Evolutionary conservation across 164 flowering plant species (phyloP).

Genomic region (Kingdonia uniflora): DNA sequence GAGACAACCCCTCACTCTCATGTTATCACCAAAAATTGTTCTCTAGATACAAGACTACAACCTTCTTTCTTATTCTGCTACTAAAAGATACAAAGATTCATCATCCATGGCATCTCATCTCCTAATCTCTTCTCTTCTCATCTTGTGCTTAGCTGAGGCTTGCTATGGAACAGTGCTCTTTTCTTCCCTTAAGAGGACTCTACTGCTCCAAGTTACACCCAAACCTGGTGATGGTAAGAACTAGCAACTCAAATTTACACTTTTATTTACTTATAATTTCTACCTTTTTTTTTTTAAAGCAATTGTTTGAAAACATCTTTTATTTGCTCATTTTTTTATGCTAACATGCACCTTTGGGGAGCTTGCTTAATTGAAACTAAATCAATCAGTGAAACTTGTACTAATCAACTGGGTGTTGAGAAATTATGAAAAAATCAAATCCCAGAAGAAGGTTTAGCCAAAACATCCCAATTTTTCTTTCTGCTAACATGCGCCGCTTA

Average conservation of each 20-base stretch:
- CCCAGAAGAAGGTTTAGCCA: too few species aligned
- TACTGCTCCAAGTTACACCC: slow-evolving; percentile 31
- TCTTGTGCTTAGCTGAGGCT: slow-evolving; percentile 18
- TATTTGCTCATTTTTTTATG: too few species aligned
- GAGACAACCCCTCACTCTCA: background rate
- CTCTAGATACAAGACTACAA: background rate
- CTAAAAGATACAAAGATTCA: background rate
- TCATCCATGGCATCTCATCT: slow-evolving; percentile 23
- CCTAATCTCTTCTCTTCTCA: slow-evolving; percentile 27
- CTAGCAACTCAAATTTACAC: background rate
- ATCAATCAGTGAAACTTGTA: too few species aligned
- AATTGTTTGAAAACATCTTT: too few species aligned
- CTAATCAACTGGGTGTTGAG: too few species aligned
- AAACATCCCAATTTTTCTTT: too few species aligned
- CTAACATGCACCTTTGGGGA: too few species aligned
- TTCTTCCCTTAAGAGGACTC: slow-evolving; percentile 27
- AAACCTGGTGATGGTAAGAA: slow-evolving; percentile 22
- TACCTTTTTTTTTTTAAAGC: too few species aligned
- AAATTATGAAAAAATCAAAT: too few species aligned
- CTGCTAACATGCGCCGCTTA: too few species aligned
- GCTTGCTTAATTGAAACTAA: too few species aligned
- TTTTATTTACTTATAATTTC: too few species aligned
- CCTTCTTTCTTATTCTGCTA: background rate
- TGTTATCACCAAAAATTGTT: background rate
- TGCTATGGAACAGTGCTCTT: slow-evolving; percentile 24